A percentile compares a stretch with the other conserved stretches of the same genome.
These are phyloP conservation scores for Haplosporangium sp. DNA, from an alignment of 371 early-diverging fungal species.

Conservation along the genomic window DNA sequence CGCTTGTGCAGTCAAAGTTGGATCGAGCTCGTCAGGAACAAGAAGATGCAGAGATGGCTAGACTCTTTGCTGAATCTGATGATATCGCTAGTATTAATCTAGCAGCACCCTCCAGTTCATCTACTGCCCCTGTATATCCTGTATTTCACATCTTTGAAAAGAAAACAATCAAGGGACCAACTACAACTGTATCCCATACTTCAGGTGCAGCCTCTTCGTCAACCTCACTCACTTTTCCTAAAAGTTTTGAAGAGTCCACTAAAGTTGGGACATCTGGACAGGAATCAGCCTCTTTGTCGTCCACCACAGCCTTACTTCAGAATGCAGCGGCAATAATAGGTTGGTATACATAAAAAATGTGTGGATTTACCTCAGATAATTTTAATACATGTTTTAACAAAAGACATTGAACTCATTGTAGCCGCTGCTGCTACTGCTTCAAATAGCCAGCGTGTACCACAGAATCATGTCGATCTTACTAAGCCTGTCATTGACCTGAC, in stretches of 20 bases:
- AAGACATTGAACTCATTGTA: background rate
- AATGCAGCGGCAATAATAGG: conserved; percentile 14
- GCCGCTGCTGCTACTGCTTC: background rate
- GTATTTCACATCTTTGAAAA: conserved; percentile 37
- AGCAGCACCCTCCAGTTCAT: conserved; percentile 10
- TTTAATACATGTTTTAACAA: background rate
- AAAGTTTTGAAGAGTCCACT: too few species aligned
- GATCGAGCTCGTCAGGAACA: conserved; percentile 47
- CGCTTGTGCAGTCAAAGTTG: conserved; percentile 15
- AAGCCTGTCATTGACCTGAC: conserved; percentile 27
- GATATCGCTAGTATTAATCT: conserved; percentile 27
- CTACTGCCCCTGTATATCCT: background rate
- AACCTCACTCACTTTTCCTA: too few species aligned
- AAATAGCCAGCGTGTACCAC: background rate
- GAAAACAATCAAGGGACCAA: background rate
- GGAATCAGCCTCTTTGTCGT: background rate
- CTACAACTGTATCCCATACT: background rate
- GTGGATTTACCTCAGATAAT: background rate
- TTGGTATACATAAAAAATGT: background rate
- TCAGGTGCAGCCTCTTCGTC: background rate
- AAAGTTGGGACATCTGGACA: too few species aligned
- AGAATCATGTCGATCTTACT: conserved; percentile 24
- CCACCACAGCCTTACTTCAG: background rate
- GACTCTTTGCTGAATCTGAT: conserved; percentile 40
- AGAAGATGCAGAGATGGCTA: conserved; percentile 51